phyloP scores from a whole-genome alignment of 2,329 filamentous ascomycete genomes.

The Colletotrichum theobromicola region DNA sequence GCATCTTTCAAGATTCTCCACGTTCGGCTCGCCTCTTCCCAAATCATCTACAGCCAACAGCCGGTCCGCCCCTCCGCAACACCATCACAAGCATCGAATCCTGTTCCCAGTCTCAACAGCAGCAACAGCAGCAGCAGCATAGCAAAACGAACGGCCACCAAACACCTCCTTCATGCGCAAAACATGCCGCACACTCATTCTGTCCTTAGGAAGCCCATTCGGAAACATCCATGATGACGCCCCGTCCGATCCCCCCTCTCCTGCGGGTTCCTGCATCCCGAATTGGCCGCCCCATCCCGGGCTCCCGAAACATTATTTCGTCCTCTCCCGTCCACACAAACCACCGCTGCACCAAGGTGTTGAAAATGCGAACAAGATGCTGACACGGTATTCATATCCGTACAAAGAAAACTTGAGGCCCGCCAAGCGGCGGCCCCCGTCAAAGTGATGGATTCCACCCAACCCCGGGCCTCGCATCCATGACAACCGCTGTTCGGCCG shows the following conservation, averaged over 20 bases:
- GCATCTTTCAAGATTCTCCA: neutral
- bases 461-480: neutral
- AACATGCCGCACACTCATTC: neutral
- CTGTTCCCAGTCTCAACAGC: neutral
- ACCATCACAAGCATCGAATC: neutral
- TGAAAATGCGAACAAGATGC: neutral
- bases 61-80: neutral
- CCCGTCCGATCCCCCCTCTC: neutral
- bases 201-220: neutral
- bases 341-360: neutral
- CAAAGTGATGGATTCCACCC: neutral
- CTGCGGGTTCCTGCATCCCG: conserved; percentile 15
- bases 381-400: neutral
- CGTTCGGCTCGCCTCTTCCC: neutral
- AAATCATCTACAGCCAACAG: neutral
- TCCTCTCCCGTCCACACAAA: neutral
- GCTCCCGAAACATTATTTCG: neutral
- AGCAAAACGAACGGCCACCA: neutral
- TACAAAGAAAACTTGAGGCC: neutral
- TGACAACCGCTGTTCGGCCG: neutral
- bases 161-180: neutral
- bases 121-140: neutral
- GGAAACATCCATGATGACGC: neutral
- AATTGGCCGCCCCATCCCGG: neutral
- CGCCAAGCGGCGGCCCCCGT: neutral